Conservation (phyloP, 768 basidiomycete genomes). For the Imleria badia region DNA sequence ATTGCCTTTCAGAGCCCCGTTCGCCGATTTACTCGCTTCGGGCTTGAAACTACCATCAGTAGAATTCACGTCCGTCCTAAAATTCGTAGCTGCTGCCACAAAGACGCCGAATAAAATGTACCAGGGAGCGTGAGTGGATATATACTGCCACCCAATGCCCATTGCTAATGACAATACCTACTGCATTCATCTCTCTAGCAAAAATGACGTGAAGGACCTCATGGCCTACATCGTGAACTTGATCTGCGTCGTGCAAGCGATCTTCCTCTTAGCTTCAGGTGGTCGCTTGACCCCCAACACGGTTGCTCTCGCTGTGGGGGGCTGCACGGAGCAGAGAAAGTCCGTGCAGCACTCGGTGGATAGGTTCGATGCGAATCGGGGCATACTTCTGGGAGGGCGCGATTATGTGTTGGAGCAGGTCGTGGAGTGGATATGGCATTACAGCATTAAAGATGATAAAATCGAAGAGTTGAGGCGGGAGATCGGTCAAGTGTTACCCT, state of each 20-base stretch:
- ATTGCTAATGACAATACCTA: not conserved
- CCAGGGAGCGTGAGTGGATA: slow-evolving; percentile 8
- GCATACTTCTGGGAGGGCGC: slow-evolving; percentile 3
- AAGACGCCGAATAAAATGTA: not conserved
- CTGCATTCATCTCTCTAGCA: not conserved
- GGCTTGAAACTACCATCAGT: not conserved
- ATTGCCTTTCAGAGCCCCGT: not conserved
- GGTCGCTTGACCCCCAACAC: not conserved
- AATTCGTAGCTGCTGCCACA: not conserved
- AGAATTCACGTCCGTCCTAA: not conserved
- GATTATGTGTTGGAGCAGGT: slow-evolving; percentile 14
- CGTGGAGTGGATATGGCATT: slow-evolving; percentile 13
- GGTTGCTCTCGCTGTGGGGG: not conserved
- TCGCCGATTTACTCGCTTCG: not conserved
- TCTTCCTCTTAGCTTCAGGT: slow-evolving; percentile 1
- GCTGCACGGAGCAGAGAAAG: not conserved
- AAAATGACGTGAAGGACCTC: slow-evolving; percentile 9
- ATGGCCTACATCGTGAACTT: slow-evolving; percentile 16
- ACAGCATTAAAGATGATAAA: slow-evolving; percentile 8
- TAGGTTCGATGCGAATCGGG: not conserved
- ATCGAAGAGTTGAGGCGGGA: not conserved
- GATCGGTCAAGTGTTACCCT: not conserved
- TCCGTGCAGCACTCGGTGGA: not conserved
- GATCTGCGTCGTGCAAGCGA: slow-evolving; percentile 15
- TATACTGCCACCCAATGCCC: no score